Conservation (phyloP, 1,139 yeast species). For the Candida dubliniensis region DNA sequence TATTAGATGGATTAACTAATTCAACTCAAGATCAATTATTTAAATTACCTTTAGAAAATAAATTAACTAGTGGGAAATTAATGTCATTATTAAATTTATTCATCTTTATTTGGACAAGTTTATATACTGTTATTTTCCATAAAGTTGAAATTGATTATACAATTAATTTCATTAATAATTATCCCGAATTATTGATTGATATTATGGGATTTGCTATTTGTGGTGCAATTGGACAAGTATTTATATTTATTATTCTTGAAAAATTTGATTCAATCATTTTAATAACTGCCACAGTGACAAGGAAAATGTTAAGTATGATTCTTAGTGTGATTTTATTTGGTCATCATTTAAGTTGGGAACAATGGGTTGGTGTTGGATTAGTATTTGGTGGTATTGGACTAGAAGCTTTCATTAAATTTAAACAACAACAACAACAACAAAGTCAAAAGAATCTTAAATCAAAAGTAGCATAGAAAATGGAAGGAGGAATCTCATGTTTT, state of each 20-base stretch:
- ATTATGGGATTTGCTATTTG: slow-evolving; percentile 67
- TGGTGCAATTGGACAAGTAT: slow-evolving; percentile 91
- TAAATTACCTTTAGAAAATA: slow-evolving; percentile 29
- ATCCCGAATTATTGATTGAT: slow-evolving; percentile 52
- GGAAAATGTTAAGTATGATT: slow-evolving; percentile 95
- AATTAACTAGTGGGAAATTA: slow-evolving; percentile 68
- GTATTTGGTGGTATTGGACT: slow-evolving; percentile 72
- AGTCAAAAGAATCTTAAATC: not conserved
- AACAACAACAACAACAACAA: slow-evolving; percentile 6
- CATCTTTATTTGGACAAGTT: slow-evolving; percentile 41
- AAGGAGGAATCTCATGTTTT: no score
- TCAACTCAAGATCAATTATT: slow-evolving; percentile 90
- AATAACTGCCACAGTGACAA: slow-evolving; percentile 91
- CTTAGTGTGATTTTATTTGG: slow-evolving; percentile 84
- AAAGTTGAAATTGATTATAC: slow-evolving; percentile 52
- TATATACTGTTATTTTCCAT: slow-evolving; percentile 45
- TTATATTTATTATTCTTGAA: slow-evolving; percentile 82
- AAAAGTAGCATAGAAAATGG: slow-evolving; percentile 1
- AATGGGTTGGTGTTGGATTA: slow-evolving; percentile 75
- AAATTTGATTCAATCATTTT: slow-evolving; percentile 79
- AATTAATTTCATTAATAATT: slow-evolving; percentile 39
- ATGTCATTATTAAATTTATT: slow-evolving; percentile 80
- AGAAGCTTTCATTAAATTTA: slow-evolving; percentile 25
- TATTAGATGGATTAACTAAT: slow-evolving; percentile 89
- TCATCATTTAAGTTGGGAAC: slow-evolving; percentile 59